These are phyloP conservation scores for Leptosphaerulina australis DNA, from an alignment of 2,329 filamentous ascomycete genomes.

Conservation along the genomic window DNA sequence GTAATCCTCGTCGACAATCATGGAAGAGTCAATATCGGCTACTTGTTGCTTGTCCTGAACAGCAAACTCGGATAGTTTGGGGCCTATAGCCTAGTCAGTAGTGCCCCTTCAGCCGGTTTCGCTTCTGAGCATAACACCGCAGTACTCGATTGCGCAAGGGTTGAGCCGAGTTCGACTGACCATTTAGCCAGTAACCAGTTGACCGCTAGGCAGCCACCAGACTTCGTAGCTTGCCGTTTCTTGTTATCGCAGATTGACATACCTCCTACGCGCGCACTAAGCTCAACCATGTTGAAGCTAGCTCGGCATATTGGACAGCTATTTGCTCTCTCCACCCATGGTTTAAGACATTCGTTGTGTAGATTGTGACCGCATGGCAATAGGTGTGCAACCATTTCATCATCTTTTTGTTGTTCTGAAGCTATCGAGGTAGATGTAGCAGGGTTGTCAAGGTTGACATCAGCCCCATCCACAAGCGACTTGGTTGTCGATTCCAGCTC, in stretches of 20 bases:
- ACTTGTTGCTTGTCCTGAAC: conserved; percentile 88
- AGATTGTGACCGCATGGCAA: conserved; percentile 86
- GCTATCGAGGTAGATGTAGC: conserved; percentile 23
- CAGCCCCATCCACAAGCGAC: conserved; percentile 36
- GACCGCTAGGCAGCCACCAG: conserved; percentile 27
- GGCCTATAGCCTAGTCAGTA: conserved; percentile 51
- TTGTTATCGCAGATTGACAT: conserved; percentile 41
- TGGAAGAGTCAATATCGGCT: conserved; percentile 82
- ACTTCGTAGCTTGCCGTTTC: conserved; percentile 24
- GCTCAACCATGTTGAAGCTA: conserved; percentile 86
- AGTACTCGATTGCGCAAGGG: conserved; percentile 18
- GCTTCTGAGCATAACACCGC: conserved; percentile 8
- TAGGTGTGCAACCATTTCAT: conserved; percentile 65
- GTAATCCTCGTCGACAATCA: conserved; percentile 75
- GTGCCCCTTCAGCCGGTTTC: not conserved
- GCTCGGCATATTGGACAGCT: conserved; percentile 97
- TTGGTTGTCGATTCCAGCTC: conserved; percentile 33
- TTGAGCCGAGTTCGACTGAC: conserved; percentile 39
- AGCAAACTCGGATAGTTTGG: conserved; percentile 63
- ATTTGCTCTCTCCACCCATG: conserved; percentile 96
- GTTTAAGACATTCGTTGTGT: conserved; percentile 89
- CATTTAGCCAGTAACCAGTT: conserved; percentile 35
- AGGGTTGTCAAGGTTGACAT: conserved; percentile 29
- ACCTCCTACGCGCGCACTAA: conserved; percentile 82
- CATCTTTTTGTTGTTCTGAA: conserved; percentile 49